Evolutionary conservation across 257 asterid genomes (phyloP), one percentile per base, ranked within the genome.

Genomic region (Scutellaria minor): DNA sequence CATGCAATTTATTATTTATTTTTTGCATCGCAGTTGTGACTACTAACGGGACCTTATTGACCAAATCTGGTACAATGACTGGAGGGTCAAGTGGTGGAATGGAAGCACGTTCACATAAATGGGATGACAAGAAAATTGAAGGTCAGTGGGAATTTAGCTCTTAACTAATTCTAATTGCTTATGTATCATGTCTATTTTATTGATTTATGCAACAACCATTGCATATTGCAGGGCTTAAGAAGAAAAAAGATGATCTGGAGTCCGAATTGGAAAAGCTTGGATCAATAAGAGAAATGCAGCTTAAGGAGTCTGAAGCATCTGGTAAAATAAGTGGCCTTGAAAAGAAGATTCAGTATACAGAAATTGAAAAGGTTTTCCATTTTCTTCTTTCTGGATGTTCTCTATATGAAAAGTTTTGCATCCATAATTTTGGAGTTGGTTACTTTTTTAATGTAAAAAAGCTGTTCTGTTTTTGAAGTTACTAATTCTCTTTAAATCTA

Each of bases 61-160:
- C 98, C 64, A 95, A 95, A 75, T 95, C 99, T 76, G 99, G 99
- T 66, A 95, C 99, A 64, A 95, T 95, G 99, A 95, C 99, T 75
- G 99, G 99, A 70, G 99, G 99, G 76, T 86, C 98, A 64, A 95
- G 98, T 77, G 96, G 97, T 15, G 97, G 99, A 61, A 95, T 92
- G 95, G 98, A 95, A 83, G 98, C 97, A 48, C 98, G 99, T 51
- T 92, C 98, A 13, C 96, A 90, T 82, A 95, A 95, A 82, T 95
- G 99, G 98, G 96, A 92, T 81, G 99, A 95, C 86, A 92, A 90
- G 75, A 89, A 83, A 81, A 83, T 95, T 78, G 97, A 92, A 73
- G 93, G 99, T 95, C 63, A 51, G 82, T 74, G 55, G 45, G 41
- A 53, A 72, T 81, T 65, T 13, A 40, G 24, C 73, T 76, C 37